A percentile compares a stretch with the other conserved stretches of the same genome.
Evolutionary conservation across 2,329 filamentous ascomycete species (phyloP).

Genomic region (Blumeria graminis): DNA sequence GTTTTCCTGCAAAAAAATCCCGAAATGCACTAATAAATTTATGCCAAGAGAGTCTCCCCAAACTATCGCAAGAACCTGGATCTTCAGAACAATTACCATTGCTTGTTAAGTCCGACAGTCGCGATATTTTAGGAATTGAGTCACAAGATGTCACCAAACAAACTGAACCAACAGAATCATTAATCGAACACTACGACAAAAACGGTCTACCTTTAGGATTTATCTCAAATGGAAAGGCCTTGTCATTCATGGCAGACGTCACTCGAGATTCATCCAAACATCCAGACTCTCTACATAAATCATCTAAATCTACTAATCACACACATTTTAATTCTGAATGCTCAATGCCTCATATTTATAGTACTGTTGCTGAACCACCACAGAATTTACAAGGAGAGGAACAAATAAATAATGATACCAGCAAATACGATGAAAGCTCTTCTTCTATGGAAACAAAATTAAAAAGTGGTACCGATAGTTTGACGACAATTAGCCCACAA

Average conservation of each 20-base stretch:
- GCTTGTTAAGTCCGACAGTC: background rate
- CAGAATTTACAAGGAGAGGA: no score
- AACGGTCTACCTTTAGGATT: slow-evolving; percentile 14
- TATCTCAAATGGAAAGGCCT: slow-evolving; percentile 11
- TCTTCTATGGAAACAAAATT: no score
- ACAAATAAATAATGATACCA: no score
- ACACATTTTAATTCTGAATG: no score
- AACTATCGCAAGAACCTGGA: slow-evolving; percentile 3
- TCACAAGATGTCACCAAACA: background rate
- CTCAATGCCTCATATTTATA: no score
- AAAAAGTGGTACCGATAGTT: no score
- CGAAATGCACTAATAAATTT: slow-evolving; percentile 7
- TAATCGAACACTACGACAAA: slow-evolving; percentile 14
- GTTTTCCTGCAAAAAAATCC: slow-evolving; percentile 10
- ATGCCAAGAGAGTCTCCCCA: slow-evolving; percentile 1
- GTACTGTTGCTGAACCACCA: no score
- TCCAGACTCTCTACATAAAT: slow-evolving; percentile 2
- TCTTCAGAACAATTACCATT: slow-evolving; percentile 3
- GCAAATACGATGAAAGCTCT: no score
- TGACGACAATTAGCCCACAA: no score
- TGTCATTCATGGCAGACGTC: slow-evolving; percentile 11
- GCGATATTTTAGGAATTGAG: background rate
- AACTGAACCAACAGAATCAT: slow-evolving; percentile 9
- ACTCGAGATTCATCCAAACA: slow-evolving; percentile 5
- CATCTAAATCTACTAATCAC: no score